These are phyloP conservation scores for Boletus rubroflammeus DNA, from an alignment of 768 basidiomycete species.

Conservation along the genomic window DNA sequence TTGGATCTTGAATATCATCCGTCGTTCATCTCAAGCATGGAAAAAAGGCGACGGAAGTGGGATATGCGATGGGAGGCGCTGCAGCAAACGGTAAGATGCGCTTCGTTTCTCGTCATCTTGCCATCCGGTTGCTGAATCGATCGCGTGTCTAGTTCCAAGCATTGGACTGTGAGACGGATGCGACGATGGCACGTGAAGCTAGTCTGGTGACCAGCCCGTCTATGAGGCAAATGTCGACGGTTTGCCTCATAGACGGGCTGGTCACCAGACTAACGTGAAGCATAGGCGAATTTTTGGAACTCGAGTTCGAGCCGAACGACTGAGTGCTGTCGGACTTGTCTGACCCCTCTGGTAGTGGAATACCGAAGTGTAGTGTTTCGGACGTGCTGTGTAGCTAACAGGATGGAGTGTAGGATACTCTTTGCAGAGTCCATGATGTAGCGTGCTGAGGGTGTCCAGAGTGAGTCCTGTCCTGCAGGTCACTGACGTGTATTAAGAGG, in stretches of 20 bases:
- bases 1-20: slow-evolving; percentile 77
- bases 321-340: slow-evolving; percentile 5
- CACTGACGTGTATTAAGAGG: too few relatives aligned
- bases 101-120: not conserved
- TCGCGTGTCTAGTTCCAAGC: slow-evolving; percentile 57
- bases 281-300: slow-evolving; percentile 3
- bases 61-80: slow-evolving; percentile 74
- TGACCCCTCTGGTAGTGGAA: not conserved
- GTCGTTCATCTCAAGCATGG: slow-evolving; percentile 58
- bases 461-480: too few relatives aligned
- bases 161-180: slow-evolving; percentile 76
- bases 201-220: too few relatives aligned
- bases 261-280: too few relatives aligned
- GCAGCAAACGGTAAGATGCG: slow-evolving; percentile 57
- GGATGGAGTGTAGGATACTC: not conserved
- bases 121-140: not conserved
- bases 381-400: not conserved
- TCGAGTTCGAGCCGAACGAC: slow-evolving; percentile 4
- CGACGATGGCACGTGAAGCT: too few relatives aligned
- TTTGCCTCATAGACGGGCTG: too few relatives aligned
- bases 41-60: slow-evolving; percentile 69
- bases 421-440: slow-evolving; percentile 5
- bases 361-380: not conserved
- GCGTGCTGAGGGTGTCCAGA: too few relatives aligned
- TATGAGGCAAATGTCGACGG: too few relatives aligned